phyloP scores from a whole-genome alignment of 2,329 filamentous ascomycete genomes.

The Hypoxylon sp. region DNA sequence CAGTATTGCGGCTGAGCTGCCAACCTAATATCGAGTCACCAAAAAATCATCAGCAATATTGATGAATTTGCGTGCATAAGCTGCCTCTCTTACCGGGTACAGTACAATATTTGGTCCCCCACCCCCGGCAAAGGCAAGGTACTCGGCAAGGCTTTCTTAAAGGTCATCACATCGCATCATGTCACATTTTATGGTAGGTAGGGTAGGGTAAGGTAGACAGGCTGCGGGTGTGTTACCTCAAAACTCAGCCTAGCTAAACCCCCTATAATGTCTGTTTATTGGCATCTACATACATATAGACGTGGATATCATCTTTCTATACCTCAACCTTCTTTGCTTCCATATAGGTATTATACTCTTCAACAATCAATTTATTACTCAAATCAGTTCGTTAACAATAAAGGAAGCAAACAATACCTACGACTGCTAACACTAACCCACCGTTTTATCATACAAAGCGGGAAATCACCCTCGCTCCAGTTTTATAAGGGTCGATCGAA shows the following conservation, averaged over 20 bases:
- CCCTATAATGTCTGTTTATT: conserved; percentile 11
- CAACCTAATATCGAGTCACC: conserved; percentile 19
- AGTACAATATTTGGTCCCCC: conserved; percentile 14
- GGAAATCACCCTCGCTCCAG: conserved; percentile 15
- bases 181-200: conserved; percentile 12
- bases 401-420: background rate
- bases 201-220: conserved; percentile 5
- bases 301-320: conserved; percentile 1
- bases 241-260: conserved; percentile 35
- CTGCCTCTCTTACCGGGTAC: conserved; percentile 14
- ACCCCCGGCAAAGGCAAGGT: conserved; percentile 28
- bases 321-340: background rate
- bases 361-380: background rate
- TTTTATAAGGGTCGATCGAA: conserved; percentile 41
- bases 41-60: conserved; percentile 24
- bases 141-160: conserved; percentile 39
- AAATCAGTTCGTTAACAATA: conserved; percentile 1
- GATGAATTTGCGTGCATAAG: conserved; percentile 18
- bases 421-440: background rate
- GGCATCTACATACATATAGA: conserved; percentile 14
- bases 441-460: conserved; percentile 9
- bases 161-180: conserved; percentile 21
- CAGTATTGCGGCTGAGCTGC: conserved; percentile 50
- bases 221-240: conserved; percentile 29
- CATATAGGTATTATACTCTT: background rate